A percentile compares a stretch with the other conserved stretches of the same genome.
These are phyloP conservation scores for Henckelia pumila DNA, from an alignment of 257 asterid species.

Conservation along the genomic window DNA sequence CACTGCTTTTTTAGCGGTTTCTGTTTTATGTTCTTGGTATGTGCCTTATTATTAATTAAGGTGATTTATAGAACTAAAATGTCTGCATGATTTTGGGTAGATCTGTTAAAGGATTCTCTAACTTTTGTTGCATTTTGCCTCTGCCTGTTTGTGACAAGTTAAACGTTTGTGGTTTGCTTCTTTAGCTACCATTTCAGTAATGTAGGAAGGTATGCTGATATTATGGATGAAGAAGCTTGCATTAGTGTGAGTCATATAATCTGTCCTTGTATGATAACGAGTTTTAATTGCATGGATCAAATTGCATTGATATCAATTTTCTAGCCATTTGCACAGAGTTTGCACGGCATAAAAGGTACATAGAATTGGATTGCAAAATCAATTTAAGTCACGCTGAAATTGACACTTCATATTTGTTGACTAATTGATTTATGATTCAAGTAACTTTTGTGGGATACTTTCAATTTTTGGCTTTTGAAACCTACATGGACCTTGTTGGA, in stretches of 20 bases:
- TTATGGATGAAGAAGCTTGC: neutral
- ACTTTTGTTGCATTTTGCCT: neutral
- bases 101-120: neutral
- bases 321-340: neutral
- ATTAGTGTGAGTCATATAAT: neutral
- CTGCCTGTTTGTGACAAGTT: slow-evolving; percentile 1
- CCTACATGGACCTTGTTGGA: neutral
- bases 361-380: neutral
- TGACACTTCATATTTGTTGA: no score
- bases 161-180: neutral
- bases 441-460: neutral
- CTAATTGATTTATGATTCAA: neutral
- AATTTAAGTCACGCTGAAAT: neutral
- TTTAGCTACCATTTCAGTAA: neutral
- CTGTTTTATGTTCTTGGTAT: slow-evolving; percentile 1
- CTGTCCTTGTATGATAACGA: neutral
- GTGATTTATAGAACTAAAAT: no score
- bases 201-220: neutral
- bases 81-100: neutral
- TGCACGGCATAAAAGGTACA: neutral
- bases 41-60: neutral
- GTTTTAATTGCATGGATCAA: neutral
- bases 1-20: no score
- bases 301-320: neutral
- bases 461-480: neutral